These are phyloP conservation scores for Senna tora DNA, from an alignment of 306 rosid genomes.

Conservation along the genomic window DNA sequence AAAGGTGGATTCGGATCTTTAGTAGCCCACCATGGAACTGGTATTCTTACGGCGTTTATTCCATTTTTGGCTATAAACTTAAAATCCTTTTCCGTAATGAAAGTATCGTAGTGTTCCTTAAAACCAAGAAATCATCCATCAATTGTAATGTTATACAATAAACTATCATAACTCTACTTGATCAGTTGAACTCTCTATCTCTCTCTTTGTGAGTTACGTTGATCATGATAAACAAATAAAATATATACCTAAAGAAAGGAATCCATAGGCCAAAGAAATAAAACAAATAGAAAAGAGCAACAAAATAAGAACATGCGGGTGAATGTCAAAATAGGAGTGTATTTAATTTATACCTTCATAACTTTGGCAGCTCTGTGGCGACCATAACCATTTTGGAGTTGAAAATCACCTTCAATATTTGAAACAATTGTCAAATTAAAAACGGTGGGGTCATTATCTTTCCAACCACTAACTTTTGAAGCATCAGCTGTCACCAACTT, in stretches of 20 bases:
- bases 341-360: no score
- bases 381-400: constrained; percentile 69
- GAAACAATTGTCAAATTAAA: constrained; percentile 37
- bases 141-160: no score
- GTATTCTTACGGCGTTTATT: constrained; percentile 73
- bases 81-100: constrained; percentile 71
- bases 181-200: no score
- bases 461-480: constrained; percentile 50
- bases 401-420: constrained; percentile 61
- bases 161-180: no score
- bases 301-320: no score
- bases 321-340: no score
- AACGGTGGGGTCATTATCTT: constrained; percentile 65
- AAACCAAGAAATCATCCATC: background rate
- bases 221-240: no score
- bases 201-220: no score
- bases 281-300: no score
- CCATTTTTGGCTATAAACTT: constrained; percentile 58
- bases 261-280: no score
- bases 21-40: constrained; percentile 91
- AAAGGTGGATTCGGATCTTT: constrained; percentile 71
- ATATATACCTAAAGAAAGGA: no score
- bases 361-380: constrained; percentile 53
- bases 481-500: constrained; percentile 61
- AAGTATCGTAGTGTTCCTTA: constrained; percentile 74